Percentiles rank a stretch among this genome's conserved stretches.
Conservation (phyloP, 768 basidiomycete species). For the Boletus subparvulus region DNA sequence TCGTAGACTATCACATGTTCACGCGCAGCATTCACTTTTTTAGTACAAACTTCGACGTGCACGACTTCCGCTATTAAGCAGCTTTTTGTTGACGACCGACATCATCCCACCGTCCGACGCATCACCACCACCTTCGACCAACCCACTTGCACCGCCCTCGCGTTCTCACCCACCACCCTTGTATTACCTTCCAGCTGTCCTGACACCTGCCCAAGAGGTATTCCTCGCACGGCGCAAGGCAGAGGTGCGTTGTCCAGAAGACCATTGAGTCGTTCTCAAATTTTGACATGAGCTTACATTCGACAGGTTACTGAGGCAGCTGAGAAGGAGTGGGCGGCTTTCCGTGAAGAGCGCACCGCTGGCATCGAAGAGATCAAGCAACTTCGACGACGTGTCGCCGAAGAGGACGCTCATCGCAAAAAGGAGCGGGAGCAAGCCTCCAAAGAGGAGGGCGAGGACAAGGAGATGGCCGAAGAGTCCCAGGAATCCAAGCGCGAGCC, state of each 20-base stretch:
- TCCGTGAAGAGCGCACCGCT: slow-evolving; percentile 55
- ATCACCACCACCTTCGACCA: slow-evolving; percentile 26
- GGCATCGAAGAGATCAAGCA: slow-evolving; percentile 62
- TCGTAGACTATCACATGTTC: neutral
- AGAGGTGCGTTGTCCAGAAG: slow-evolving; percentile 45
- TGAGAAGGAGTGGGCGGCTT: slow-evolving; percentile 68
- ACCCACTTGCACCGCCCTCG: slow-evolving; percentile 47
- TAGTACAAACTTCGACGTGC: slow-evolving; percentile 74
- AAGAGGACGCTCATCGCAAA: slow-evolving; percentile 56
- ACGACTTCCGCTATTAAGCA: slow-evolving; percentile 69
- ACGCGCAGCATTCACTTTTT: neutral
- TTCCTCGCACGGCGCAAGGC: slow-evolving; percentile 62
- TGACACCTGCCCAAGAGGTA: slow-evolving; percentile 67
- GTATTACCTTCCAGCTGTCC: slow-evolving; percentile 71
- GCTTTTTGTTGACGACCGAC: slow-evolving; percentile 77
- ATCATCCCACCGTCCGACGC: slow-evolving; percentile 45
- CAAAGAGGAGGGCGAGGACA: slow-evolving; percentile 33
- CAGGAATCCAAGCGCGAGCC: slow-evolving; percentile 19
- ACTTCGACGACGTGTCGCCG: slow-evolving; percentile 63
- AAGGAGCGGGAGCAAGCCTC: slow-evolving; percentile 39
- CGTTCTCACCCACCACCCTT: slow-evolving; percentile 74
- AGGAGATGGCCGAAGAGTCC: slow-evolving; percentile 35
- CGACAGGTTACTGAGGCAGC: slow-evolving; percentile 57
- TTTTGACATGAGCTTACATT: slow-evolving; percentile 2
- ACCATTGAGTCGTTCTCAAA: neutral